Percentiles rank a stretch among this genome's conserved stretches.
Conservation (phyloP, 345 rosid genomes). For the Acer negundo region DNA sequence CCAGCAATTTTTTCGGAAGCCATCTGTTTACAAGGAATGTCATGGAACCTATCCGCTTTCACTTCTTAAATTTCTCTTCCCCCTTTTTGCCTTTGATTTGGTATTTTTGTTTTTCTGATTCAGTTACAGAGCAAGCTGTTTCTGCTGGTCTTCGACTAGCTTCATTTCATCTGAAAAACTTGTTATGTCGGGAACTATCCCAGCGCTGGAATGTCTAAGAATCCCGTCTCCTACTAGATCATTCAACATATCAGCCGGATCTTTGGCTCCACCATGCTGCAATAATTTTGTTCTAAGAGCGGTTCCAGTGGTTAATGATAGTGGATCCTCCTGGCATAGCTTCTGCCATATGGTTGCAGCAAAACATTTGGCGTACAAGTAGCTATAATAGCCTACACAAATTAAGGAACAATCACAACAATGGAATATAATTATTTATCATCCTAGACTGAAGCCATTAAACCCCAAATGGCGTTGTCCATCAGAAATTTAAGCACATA, state of each 20-base stretch:
- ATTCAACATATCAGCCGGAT: slow-evolving; percentile 62
- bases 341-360: slow-evolving; percentile 91
- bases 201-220: slow-evolving; percentile 45
- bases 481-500: slow-evolving; percentile 17
- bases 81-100: neutral
- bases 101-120: neutral
- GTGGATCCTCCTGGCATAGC: slow-evolving; percentile 80
- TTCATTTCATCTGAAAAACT: slow-evolving; percentile 58
- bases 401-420: neutral
- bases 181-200: slow-evolving; percentile 66
- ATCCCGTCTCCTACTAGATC: slow-evolving; percentile 74
- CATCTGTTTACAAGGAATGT: neutral
- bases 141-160: slow-evolving; percentile 14
- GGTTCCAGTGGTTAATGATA: slow-evolving; percentile 66
- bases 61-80: neutral
- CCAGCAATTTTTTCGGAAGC: neutral
- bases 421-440: neutral
- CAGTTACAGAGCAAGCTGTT: slow-evolving; percentile 4
- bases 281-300: slow-evolving; percentile 68
- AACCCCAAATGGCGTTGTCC: neutral
- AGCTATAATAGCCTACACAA: slow-evolving; percentile 73
- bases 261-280: slow-evolving; percentile 90
- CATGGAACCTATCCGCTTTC: neutral
- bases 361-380: slow-evolving; percentile 82
- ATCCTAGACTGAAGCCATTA: neutral